Base-by-base conservation (phyloP, 495 filamentous ascomycete genomes). In the Tirmania nivea region DNA sequence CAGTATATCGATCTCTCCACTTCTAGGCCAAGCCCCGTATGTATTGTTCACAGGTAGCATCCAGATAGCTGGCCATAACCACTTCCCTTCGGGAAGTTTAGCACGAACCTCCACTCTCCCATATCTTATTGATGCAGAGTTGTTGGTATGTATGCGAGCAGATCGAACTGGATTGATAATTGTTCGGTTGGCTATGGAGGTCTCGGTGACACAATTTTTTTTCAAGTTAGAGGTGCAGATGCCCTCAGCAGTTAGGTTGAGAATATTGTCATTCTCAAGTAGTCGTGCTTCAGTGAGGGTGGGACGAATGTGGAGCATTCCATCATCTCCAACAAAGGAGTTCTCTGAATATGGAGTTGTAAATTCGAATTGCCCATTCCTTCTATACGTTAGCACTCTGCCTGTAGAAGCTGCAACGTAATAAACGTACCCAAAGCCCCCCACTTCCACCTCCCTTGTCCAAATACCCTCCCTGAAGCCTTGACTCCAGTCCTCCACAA, bases 31-130 rank as follows among this genome's bases (percentile, higher is more conserved):
- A 10, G 72, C 59, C 2, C 85, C 85, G 64, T 88, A 92, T 5
- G 70, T 77, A 36, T 74, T 68, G 34, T 81, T 69, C 35, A 78
- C 75, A 8, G 85, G 85, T 73, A 92, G 72, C 84, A 92, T 84
- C 83, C 85, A 90, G 60, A 92, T 89, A 39, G 84, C 86, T 20
- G 85, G 85, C 85, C 85, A 92, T 21, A 92, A 71, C 85, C 85
- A 92, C 63, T 88, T 83, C 34, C 85, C 85, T 9, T 67, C 66
- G 1, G 85, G 83, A 16, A 89, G 64, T 59, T 78, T 79, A 21
- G 85, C 85, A 3, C 69, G 76, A 8, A 92, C 84, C 64, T 92
- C 82, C 51, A 92, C 73, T 45, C 83, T 79, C 51, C 85, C 85
- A 63, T 84, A 92, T 63, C 77, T 83, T 71, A 92, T 85, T 9